Conservation (phyloP, 192 early-diverging fungal species). For the Coemansia sp. region DNA sequence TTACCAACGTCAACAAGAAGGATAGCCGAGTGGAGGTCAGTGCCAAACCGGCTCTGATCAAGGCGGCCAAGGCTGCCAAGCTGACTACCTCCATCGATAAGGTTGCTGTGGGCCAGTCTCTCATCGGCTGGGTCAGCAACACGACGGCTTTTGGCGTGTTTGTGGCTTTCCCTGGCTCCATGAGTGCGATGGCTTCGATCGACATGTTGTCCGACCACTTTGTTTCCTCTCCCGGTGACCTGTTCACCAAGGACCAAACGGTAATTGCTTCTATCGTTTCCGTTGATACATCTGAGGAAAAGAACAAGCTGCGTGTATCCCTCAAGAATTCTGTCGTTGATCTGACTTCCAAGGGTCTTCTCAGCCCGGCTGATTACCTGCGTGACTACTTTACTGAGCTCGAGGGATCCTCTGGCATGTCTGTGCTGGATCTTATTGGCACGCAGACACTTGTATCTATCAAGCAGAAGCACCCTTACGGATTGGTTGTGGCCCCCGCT, state of each 20-base stretch:
- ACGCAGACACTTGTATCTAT: constrained; percentile 47
- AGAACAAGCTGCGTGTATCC: constrained; percentile 54
- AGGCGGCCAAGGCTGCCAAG: constrained; percentile 54
- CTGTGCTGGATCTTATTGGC: constrained; percentile 48
- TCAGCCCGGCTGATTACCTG: constrained; percentile 53
- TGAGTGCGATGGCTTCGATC: constrained; percentile 56
- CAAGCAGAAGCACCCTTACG: constrained; percentile 56
- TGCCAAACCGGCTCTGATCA: constrained; percentile 60
- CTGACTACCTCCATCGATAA: constrained; percentile 37
- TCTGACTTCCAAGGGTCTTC: constrained; percentile 34
- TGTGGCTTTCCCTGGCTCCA: constrained; percentile 59
- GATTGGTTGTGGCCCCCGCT: constrained; percentile 50
- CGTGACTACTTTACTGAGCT: constrained; percentile 51
- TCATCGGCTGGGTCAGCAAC: constrained; percentile 63
- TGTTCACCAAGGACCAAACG: constrained; percentile 62
- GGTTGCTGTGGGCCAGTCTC: constrained; percentile 54
- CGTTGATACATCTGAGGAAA: constrained; percentile 50
- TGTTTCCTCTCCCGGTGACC: constrained; percentile 54
- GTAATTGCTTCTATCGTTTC: constrained; percentile 60
- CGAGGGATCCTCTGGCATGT: constrained; percentile 35
- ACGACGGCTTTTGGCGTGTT: constrained; percentile 62
- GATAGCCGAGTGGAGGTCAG: constrained; percentile 54
- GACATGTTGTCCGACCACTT: constrained; percentile 61
- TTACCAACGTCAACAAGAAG: constrained; percentile 51
- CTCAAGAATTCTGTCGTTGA: constrained; percentile 63